These are phyloP conservation scores for Trypanosoma scelopori DNA, from an alignment of 208 protist species.

Conservation along the genomic window DNA sequence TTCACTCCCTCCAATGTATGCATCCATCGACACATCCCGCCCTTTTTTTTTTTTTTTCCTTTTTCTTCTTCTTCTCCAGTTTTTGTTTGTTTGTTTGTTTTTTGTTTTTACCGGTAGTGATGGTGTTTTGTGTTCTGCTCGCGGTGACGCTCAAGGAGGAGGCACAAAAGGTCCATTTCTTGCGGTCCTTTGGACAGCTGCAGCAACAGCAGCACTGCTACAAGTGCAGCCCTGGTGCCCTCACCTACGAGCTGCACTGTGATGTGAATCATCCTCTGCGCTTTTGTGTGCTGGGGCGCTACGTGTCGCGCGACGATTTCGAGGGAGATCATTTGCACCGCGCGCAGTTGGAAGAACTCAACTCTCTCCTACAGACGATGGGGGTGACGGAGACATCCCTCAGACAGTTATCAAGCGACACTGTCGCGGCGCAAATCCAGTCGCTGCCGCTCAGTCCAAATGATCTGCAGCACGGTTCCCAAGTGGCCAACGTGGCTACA, in stretches of 20 bases:
- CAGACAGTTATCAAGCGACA: neutral
- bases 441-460: neutral
- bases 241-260: conserved; percentile 68
- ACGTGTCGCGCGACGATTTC: conserved; percentile 35
- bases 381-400: neutral
- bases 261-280: conserved; percentile 25
- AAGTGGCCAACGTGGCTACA: neutral
- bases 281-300: conserved; percentile 63
- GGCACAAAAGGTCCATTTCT: conserved; percentile 39
- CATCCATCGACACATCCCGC: neutral
- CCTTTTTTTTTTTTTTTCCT: conserved; percentile 30
- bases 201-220: conserved; percentile 43
- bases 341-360: neutral
- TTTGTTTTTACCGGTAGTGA: conserved; percentile 13
- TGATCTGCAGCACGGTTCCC: neutral
- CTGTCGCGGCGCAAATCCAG: neutral
- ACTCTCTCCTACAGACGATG: neutral
- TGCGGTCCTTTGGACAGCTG: conserved; percentile 41
- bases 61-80: conserved; percentile 20
- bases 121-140: conserved; percentile 60
- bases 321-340: conserved; percentile 54
- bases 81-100: conserved; percentile 6
- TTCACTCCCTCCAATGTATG: conserved; percentile 5
- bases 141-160: conserved; percentile 41
- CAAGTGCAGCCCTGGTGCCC: conserved; percentile 57